Evolutionary conservation across 768 basidiomycete genomes (phyloP).

Genomic region (Dictyophora rubrovolvata): DNA sequence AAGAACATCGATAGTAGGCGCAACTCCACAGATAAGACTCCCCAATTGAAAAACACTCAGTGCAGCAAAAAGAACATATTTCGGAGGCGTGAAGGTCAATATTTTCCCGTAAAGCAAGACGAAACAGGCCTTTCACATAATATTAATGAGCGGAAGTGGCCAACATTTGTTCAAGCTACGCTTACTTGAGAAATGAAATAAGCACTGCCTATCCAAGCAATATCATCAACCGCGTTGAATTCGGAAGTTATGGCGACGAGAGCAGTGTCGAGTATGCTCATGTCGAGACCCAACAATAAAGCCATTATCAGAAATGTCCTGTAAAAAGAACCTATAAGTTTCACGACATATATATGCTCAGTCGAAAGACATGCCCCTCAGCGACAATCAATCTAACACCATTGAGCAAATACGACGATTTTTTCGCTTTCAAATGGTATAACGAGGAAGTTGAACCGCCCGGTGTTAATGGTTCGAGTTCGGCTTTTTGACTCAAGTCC

Average conservation of each 20-base stretch:
- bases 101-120: conserved; percentile 22
- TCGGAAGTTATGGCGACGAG: neutral
- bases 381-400: too few relatives aligned
- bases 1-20: conserved; percentile 6
- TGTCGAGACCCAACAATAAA: neutral
- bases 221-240: neutral
- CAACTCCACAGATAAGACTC: conserved; percentile 11
- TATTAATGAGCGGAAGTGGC: neutral
- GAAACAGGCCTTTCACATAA: conserved; percentile 18
- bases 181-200: neutral
- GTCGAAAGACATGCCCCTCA: too few relatives aligned
- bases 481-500: too few relatives aligned
- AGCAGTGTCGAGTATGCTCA: neutral
- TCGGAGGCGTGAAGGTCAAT: conserved; percentile 21
- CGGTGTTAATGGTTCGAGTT: too few relatives aligned
- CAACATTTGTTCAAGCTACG: neutral
- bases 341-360: too few relatives aligned
- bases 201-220: neutral
- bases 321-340: neutral
- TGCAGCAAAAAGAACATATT: conserved; percentile 17
- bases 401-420: too few relatives aligned
- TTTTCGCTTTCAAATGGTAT: too few relatives aligned
- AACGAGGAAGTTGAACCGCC: too few relatives aligned
- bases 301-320: neutral
- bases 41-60: conserved; percentile 10